Conservation (phyloP, 371 early-diverging fungal species). For the Dichotomocladium elegans region DNA sequence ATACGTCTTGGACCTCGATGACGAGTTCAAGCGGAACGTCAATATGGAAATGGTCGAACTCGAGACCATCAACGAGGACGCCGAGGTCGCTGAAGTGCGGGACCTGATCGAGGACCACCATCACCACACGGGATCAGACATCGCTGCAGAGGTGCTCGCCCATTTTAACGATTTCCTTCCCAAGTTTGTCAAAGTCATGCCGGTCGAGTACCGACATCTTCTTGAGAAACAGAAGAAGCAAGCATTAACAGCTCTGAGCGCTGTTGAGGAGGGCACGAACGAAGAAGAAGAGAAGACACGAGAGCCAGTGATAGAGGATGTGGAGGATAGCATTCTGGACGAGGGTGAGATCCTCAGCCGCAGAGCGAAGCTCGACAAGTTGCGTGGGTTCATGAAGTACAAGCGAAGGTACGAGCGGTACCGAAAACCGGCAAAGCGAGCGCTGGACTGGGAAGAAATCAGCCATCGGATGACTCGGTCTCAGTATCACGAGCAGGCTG, state of each 20-base stretch:
- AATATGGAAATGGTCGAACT: constrained; percentile 91
- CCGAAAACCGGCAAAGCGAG: constrained; percentile 78
- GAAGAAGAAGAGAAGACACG: constrained; percentile 8
- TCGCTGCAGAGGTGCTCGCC: constrained; percentile 73
- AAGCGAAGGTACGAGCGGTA: constrained; percentile 83
- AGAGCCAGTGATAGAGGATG: constrained; percentile 72
- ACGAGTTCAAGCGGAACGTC: constrained; percentile 62
- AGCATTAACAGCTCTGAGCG: constrained; percentile 25
- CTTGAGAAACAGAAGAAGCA: constrained; percentile 34
- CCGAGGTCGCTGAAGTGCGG: constrained; percentile 75
- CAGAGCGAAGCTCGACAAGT: constrained; percentile 67
- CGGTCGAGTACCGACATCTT: constrained; percentile 85
- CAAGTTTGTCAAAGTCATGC: constrained; percentile 91
- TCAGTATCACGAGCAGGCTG: constrained; percentile 89
- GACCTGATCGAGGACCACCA: constrained; percentile 79
- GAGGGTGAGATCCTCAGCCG: constrained; percentile 66
- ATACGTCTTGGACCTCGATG: constrained; percentile 69
- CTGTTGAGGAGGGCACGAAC: constrained; percentile 25
- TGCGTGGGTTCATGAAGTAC: constrained; percentile 93
- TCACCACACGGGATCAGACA: constrained; percentile 76
- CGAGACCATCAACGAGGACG: constrained; percentile 71
- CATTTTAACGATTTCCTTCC: constrained; percentile 70
- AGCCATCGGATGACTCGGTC: constrained; percentile 74
- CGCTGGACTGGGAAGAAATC: constrained; percentile 92
- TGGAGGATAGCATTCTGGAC: constrained; percentile 86